phyloP scores from a whole-genome alignment of 1,284 basidiomycete genomes.

The Cutaneotrichosporon sp. region DNA sequence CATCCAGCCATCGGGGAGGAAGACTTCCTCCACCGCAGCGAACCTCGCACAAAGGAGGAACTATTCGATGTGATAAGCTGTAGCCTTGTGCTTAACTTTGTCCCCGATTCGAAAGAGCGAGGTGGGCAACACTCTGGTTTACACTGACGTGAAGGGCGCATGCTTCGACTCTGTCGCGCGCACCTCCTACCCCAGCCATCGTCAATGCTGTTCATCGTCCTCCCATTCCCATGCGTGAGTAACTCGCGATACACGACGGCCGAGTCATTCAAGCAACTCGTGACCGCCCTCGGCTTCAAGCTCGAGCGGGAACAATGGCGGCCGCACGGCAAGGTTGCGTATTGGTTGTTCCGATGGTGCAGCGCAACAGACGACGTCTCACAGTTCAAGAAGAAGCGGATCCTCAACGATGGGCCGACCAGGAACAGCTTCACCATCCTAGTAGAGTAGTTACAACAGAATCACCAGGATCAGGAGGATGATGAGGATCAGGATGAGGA shows the following conservation, averaged over 20 bases:
- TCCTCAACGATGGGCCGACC: conserved; percentile 62
- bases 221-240: conserved; percentile 74
- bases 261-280: conserved; percentile 61
- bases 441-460: conserved; percentile 49
- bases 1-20: conserved; percentile 75
- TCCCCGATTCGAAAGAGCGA: conserved; percentile 69
- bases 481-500: conserved; percentile 59
- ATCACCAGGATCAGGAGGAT: conserved; percentile 59
- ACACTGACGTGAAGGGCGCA: conserved; percentile 59
- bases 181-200: conserved; percentile 61
- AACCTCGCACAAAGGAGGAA: conserved; percentile 51
- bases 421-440: conserved; percentile 75
- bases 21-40: conserved; percentile 65
- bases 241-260: conserved; percentile 78
- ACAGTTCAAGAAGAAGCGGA: conserved; percentile 58
- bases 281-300: conserved; percentile 65
- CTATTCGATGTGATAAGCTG: conserved; percentile 76
- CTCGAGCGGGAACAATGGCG: conserved; percentile 64
- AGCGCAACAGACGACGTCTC: conserved; percentile 14
- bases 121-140: conserved; percentile 55
- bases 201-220: conserved; percentile 67
- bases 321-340: conserved; percentile 48
- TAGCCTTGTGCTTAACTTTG: conserved; percentile 83
- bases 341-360: conserved; percentile 48
- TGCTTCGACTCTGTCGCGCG: conserved; percentile 65